A percentile compares a stretch with the other conserved stretches of the same genome.
Conservation (phyloP, 306 rosid genomes). For the Cucumis cinereus region DNA sequence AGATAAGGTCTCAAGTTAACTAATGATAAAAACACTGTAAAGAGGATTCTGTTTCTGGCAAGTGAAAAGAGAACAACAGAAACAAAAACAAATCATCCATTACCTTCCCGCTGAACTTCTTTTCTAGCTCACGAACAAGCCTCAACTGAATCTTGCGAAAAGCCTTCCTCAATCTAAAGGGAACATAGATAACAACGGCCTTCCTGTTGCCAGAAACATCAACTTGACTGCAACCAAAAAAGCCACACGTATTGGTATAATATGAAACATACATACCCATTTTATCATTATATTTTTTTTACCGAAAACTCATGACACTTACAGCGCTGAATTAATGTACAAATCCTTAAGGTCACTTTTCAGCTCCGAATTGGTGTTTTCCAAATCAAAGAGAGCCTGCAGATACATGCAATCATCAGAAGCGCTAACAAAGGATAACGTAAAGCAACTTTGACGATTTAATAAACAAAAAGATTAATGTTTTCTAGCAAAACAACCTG, state of each 20-base stretch:
- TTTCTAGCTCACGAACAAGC: constrained; percentile 63
- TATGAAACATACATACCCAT: background rate
- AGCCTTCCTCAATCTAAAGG: constrained; percentile 56
- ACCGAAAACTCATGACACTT: background rate
- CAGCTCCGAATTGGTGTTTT: constrained; percentile 58
- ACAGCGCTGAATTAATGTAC: constrained; percentile 52
- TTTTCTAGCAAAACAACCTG: constrained; percentile 22
- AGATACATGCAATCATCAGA: background rate
- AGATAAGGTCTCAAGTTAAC: background rate
- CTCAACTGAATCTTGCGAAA: constrained; percentile 56
- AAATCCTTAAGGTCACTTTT: constrained; percentile 70
- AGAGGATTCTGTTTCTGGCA: background rate
- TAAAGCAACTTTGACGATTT: background rate
- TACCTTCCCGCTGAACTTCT: constrained; percentile 74
- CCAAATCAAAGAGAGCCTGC: constrained; percentile 66
- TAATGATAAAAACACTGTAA: background rate
- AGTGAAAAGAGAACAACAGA: background rate
- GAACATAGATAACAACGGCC: constrained; percentile 58
- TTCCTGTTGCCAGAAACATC: constrained; percentile 52
- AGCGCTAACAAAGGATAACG: background rate
- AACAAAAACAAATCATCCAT: background rate
- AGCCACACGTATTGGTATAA: background rate
- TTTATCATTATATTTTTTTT: too few relatives aligned
- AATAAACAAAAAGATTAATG: background rate
- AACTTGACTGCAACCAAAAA: constrained; percentile 33